phyloP scores from a whole-genome alignment of 371 early-diverging fungal species.

The Gilbertella persicaria region DNA sequence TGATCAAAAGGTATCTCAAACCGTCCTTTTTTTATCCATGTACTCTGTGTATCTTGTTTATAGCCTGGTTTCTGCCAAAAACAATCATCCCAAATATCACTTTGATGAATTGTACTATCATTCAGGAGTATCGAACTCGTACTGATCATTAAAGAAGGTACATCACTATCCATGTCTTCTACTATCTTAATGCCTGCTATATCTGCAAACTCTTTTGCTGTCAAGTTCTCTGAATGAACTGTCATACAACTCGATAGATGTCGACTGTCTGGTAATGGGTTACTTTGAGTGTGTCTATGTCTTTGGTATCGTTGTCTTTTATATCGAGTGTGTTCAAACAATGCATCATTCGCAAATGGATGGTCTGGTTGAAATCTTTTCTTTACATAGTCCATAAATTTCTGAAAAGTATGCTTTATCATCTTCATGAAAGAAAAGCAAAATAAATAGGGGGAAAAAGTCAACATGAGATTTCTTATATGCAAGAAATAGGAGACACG shows the following conservation, averaged over 20 bases:
- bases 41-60: constrained; percentile 4
- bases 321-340: constrained; percentile 24
- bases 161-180: not conserved
- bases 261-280: constrained; percentile 9
- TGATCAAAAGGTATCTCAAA: constrained; percentile 34
- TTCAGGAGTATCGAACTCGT: no score
- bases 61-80: constrained; percentile 27
- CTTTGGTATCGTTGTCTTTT: constrained; percentile 15
- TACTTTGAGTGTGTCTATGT: constrained; percentile 18
- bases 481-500: no score
- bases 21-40: constrained; percentile 34
- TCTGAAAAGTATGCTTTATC: no score
- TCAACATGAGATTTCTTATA: no score
- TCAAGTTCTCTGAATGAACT: constrained; percentile 46
- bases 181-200: constrained; percentile 45
- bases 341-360: constrained; percentile 17
- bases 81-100: constrained; percentile 38
- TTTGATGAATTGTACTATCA: no score
- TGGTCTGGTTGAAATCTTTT: no score
- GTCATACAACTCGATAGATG: constrained; percentile 38
- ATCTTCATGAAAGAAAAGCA: no score
- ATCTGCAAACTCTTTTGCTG: constrained; percentile 52
- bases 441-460: no score
- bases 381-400: no score
- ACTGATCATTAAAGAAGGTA: no score